Conservation (phyloP, 2,329 filamentous ascomycete genomes). For the Stemphylium lycopersici region DNA sequence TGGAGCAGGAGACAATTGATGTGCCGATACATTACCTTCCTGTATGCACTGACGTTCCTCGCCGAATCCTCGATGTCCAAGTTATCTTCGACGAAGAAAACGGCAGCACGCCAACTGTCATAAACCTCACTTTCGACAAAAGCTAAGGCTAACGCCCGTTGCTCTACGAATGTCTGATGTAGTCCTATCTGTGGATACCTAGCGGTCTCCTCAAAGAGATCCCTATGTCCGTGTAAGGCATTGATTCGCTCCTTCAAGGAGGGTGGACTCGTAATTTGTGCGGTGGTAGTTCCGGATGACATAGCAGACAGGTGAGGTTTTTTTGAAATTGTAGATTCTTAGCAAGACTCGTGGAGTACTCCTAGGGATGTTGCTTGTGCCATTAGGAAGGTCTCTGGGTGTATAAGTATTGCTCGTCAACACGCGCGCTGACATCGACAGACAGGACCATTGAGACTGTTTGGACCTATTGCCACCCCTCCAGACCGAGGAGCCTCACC, state of each 20-base stretch:
- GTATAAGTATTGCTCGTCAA: too few species aligned
- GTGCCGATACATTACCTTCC: background rate
- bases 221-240: background rate
- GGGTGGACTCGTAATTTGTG: background rate
- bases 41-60: background rate
- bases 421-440: too few species aligned
- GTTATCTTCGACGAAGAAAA: background rate
- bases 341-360: too few species aligned
- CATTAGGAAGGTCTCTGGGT: too few species aligned
- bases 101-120: background rate
- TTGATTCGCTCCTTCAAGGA: background rate
- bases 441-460: too few species aligned
- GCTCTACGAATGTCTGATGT: background rate
- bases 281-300: background rate
- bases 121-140: conserved; percentile 1
- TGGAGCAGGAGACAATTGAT: background rate
- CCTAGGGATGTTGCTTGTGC: too few species aligned
- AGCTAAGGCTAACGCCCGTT: background rate
- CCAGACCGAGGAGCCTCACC: background rate
- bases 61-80: too few species aligned
- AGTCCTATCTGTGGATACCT: background rate
- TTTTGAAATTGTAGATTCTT: background rate
- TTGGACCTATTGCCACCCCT: background rate
- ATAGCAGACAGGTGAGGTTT: background rate
- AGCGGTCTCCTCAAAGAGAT: background rate